phyloP scores from a whole-genome alignment of 768 basidiomycete species.

The Boletales sp. region DNA sequence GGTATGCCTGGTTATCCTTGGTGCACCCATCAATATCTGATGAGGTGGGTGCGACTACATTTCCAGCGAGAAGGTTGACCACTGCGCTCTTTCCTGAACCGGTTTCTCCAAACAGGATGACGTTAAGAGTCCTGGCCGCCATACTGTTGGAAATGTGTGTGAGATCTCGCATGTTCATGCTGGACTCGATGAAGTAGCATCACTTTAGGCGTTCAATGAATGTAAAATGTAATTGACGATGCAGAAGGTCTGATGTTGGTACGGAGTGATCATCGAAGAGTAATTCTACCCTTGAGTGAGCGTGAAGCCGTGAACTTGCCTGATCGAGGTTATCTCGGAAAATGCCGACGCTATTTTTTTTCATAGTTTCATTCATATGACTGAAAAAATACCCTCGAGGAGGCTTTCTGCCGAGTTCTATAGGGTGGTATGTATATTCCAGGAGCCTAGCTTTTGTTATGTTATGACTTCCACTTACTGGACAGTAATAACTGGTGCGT shows the following conservation, averaged over 20 bases:
- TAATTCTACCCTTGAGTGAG: too few relatives aligned
- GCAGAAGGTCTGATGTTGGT: background rate
- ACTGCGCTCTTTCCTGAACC: constrained; percentile 3
- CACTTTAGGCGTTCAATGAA: background rate
- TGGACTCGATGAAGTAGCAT: background rate
- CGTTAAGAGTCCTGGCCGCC: background rate
- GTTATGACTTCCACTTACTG: too few relatives aligned
- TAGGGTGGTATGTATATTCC: too few relatives aligned
- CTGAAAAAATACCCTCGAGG: too few relatives aligned
- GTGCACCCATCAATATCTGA: constrained; percentile 1
- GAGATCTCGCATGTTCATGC: background rate
- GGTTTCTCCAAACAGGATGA: background rate
- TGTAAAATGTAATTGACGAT: background rate
- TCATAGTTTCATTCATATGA: too few relatives aligned
- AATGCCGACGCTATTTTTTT: too few relatives aligned
- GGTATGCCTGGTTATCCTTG: background rate
- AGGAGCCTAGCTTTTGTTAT: too few relatives aligned
- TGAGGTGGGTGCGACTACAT: background rate
- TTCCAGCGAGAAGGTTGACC: background rate
- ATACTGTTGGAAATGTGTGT: background rate
- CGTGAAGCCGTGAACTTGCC: too few relatives aligned
- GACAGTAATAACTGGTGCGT: too few relatives aligned
- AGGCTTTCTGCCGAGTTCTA: too few relatives aligned
- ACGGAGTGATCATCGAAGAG: too few relatives aligned
- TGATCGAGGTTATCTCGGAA: too few relatives aligned